phyloP scores from a whole-genome alignment of 345 rosid genomes.

The Citrus reticulata region DNA sequence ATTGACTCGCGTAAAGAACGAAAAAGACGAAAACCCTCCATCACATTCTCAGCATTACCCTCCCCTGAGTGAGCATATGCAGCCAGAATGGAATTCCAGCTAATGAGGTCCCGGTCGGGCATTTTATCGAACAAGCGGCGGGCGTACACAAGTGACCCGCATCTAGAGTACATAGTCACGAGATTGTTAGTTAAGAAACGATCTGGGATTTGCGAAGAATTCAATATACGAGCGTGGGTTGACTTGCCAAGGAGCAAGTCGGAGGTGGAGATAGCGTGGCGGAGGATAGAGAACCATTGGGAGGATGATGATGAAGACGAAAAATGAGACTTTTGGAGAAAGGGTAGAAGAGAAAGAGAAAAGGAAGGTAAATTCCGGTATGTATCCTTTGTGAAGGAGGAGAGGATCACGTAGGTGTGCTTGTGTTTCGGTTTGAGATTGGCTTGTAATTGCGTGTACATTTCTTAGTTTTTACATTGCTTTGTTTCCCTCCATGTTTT shows the following conservation, averaged over 20 bases:
- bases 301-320: constrained; percentile 32
- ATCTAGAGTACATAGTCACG: constrained; percentile 40
- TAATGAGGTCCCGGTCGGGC: constrained; percentile 45
- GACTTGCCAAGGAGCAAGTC: constrained; percentile 44
- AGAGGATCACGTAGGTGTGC: not conserved
- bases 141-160: constrained; percentile 47
- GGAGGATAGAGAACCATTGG: constrained; percentile 51
- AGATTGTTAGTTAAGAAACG: constrained; percentile 54
- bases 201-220: constrained; percentile 32
- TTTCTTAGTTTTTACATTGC: not conserved
- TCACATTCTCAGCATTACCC: constrained; percentile 15
- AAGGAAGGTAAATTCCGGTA: not conserved
- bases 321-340: constrained; percentile 6
- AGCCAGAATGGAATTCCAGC: constrained; percentile 57
- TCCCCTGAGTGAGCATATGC: constrained; percentile 45
- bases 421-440: not conserved
- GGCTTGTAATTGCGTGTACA: not conserved
- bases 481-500: constrained; percentile 12
- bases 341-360: not conserved
- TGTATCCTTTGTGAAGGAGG: not conserved
- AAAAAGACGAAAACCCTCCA: constrained; percentile 39
- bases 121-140: constrained; percentile 54
- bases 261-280: constrained; percentile 46
- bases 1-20: constrained; percentile 27
- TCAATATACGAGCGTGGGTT: constrained; percentile 41